Conservation (phyloP, 306 rosid genomes). For the Acacia confusa region DNA sequence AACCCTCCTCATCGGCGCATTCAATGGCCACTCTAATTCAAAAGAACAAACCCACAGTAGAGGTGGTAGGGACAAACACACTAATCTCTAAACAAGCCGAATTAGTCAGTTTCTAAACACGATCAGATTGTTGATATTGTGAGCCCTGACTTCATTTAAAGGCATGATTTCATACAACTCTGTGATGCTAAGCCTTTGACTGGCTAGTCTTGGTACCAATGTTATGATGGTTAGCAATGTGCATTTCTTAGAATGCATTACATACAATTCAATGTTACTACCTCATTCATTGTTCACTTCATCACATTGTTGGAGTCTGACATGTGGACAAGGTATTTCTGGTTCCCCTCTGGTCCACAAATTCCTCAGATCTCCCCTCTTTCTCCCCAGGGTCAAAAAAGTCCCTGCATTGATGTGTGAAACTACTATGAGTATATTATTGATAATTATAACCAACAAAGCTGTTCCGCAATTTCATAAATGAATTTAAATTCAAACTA, state of each 20-base stretch:
- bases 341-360: constrained; percentile 65
- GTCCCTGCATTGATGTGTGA: constrained; percentile 46
- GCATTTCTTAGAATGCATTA: constrained; percentile 5
- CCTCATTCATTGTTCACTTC: constrained; percentile 38
- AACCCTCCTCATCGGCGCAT: too few relatives aligned
- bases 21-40: too few relatives aligned
- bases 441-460: background rate
- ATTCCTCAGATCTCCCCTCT: constrained; percentile 56
- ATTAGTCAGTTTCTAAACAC: background rate
- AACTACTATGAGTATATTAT: background rate
- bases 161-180: background rate
- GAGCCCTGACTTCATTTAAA: background rate
- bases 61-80: background rate
- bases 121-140: background rate
- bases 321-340: constrained; percentile 56
- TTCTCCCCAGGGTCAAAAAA: constrained; percentile 54
- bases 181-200: background rate
- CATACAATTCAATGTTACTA: constrained; percentile 19
- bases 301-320: constrained; percentile 38
- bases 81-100: background rate
- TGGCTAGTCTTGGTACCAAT: background rate
- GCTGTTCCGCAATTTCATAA: background rate
- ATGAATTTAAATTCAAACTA: background rate
- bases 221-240: background rate
- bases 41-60: background rate